Base-by-base conservation (phyloP, 805 yeast species). In the Teunomyces cretensis region DNA sequence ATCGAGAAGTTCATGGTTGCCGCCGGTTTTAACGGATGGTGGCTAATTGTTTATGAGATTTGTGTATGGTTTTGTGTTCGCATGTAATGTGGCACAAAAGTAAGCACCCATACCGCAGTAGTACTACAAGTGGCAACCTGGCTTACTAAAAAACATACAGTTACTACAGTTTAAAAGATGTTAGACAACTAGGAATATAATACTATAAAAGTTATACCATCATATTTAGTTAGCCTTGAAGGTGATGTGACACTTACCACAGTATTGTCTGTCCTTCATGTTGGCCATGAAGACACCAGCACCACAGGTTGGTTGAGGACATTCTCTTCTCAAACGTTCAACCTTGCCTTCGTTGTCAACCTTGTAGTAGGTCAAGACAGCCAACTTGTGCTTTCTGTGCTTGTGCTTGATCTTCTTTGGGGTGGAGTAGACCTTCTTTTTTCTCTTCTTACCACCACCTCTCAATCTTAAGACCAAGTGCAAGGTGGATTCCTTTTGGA, bases 361-460 rank as follows among this genome's bases (percentile, higher is more conserved):
- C 85, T 92, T 91, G 90, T 91, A 94, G 94, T 92, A 94, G 73
- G 95, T 90, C 76, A 94, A 87, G 76, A 94, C 97, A 78, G 97
- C 98, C 72, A 94, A 84, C 88, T 94, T 94, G 79, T 88, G 88
- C 84, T 92, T 94, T 88, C 88, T 94, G 87, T 89, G 97, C 87
- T 90, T 91, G 95, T 94, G 98, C 81, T 80, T 88, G 81, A 94
- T 88, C 87, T 91, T 95, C 91, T 94, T 94, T 83, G 99, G 99
- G 73, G 98, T 92, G 81, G 98, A 92, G 92, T 92, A 94, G 74
- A 90, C 97, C 96, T 92, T 92, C 97, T 94, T 94, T 94, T 94
- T 94, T 86, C 96, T 92, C 94, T 94, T 94, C 88, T 91, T 94
- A 83, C 96, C 96, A 74, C 76, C 77, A 81, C 98, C 98, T 81